Evolutionary conservation across 148 eudicot species (phyloP), one percentile per base, ranked within the genome.

Genomic region (Heliamphora exappendiculata): DNA sequence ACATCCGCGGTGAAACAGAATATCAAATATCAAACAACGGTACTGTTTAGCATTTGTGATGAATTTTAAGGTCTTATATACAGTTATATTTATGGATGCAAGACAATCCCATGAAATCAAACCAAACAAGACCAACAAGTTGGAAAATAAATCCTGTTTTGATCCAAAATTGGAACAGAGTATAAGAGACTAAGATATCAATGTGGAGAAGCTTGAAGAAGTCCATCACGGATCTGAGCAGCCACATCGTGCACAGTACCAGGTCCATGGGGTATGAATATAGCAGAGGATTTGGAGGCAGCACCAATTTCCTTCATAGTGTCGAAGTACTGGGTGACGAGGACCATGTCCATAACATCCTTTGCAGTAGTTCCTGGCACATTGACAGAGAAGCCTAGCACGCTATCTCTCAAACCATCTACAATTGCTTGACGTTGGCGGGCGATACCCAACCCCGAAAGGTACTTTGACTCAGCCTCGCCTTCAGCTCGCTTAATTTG

Each of bases 301-400:
- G 82, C 81, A 0, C 85, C 85, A 19, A 82, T 82, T 63, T 82
- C 85, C 75, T 82, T 82, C 82, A 82, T 78, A 14, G 85, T 82
- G 73, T 82, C 85, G 50, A 82, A 82, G 34, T 82, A 69, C 54
- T 69, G 73, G 54, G 73, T 69, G 51, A 69, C 73, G 16, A 69
- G 73, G 37, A 69, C 54, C 73, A 69, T 69, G 54, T 69, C 73
- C 73, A 69, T 69, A 31, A 69, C 73, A 70, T 70, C 73, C 57
- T 70, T 70, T 45, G 73, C 73, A 70, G 39, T 70, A 3, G 73
- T 70, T 47, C 73, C 73, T 0, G 73, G 73, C 9, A 70, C 73
- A 6, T 70, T 70, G 37, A 28, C 37, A 16, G 73, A 70, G 73
- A 70, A 70, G 39, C 73, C 73, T n/a, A 70, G 55, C 55, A 70